Base-by-base conservation (phyloP, 2,329 filamentous ascomycete species). In the Bipolaris victoriae region DNA sequence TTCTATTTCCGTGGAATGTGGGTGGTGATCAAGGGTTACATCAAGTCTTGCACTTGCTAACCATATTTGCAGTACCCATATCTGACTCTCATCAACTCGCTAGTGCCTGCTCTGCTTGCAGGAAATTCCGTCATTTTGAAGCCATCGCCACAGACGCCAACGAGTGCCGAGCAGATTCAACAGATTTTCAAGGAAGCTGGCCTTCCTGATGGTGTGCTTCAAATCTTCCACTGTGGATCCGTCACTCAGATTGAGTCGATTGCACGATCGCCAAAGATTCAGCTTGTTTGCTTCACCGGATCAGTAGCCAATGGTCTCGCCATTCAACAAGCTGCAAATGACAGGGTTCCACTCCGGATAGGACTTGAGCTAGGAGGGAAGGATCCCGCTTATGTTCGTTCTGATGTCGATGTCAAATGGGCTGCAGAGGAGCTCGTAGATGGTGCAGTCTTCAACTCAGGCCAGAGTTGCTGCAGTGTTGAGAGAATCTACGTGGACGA, bases 1-100 rank as follows among this genome's bases (percentile, higher is more conserved):
- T 97, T 64, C 86, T 98, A 59, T 97, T 97, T 78, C 90, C 94
- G 0, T 98, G 94, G 94, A 98, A 98, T 79, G 92, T 95, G 79
- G 79, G 91, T 83, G 83, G 57, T 52, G 55, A 52, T 54, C 51
- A 58, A n/a, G 33, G 22, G 33, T 40, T 52, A 47, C 57, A 46
- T 43, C 53, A 57, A 33, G 20, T 29, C 40, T 48, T 20, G 33
- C 61, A 36, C 48, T 46, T 54, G 50, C 63, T 74, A 49, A 75
- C 52, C 11, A n/a, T 24, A 55, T 10, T 31, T 60, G 37, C 58
- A 96, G 92, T 98, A 98, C 73, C 94, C 94, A 22, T 98, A 97
- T 77, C 82, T 98, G 47, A 96, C 93, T 65, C 86, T 97, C 29
- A 86, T 97, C 73, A 98, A 98, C 81, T 93, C 92, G 11, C 83